phyloP scores from a whole-genome alignment of 495 filamentous ascomycete species.

The Cercophora sp. region DNA sequence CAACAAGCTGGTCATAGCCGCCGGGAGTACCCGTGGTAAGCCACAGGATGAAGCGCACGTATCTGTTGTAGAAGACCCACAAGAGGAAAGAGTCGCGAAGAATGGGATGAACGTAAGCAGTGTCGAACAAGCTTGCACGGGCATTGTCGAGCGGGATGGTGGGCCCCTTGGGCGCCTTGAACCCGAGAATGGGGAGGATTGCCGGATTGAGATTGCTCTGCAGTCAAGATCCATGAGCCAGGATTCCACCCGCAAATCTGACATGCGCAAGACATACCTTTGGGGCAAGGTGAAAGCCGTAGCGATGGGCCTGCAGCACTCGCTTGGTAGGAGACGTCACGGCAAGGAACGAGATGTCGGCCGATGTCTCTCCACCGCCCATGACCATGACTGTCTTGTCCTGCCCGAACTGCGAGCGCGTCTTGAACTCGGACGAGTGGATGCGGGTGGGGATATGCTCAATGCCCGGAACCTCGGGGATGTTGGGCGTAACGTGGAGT shows the following conservation, averaged over 20 bases:
- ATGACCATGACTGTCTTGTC: conserved; percentile 39
- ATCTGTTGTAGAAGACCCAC: conserved; percentile 40
- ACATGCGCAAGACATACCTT: conserved; percentile 20
- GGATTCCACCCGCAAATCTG: too few relatives aligned
- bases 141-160: conserved; percentile 42
- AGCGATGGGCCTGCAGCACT: conserved; percentile 39
- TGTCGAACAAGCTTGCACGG: conserved; percentile 45
- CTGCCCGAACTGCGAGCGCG: conserved; percentile 32
- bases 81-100: conserved; percentile 33
- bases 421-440: conserved; percentile 44
- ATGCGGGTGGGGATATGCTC: conserved; percentile 34
- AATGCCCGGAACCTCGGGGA: conserved; percentile 35
- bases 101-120: conserved; percentile 43
- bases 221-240: not conserved
- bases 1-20: conserved; percentile 40
- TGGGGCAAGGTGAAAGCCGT: conserved; percentile 39
- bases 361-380: conserved; percentile 42
- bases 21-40: conserved; percentile 35
- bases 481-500: conserved; percentile 37
- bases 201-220: conserved; percentile 28
- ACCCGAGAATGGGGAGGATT: conserved; percentile 26
- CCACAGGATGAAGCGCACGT: conserved; percentile 36
- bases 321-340: conserved; percentile 35
- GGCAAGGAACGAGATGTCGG: conserved; percentile 40
- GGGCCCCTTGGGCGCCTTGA: conserved; percentile 26